Base-by-base conservation (phyloP, 108 stramenopile species). In the Cyclotella baltica region DNA sequence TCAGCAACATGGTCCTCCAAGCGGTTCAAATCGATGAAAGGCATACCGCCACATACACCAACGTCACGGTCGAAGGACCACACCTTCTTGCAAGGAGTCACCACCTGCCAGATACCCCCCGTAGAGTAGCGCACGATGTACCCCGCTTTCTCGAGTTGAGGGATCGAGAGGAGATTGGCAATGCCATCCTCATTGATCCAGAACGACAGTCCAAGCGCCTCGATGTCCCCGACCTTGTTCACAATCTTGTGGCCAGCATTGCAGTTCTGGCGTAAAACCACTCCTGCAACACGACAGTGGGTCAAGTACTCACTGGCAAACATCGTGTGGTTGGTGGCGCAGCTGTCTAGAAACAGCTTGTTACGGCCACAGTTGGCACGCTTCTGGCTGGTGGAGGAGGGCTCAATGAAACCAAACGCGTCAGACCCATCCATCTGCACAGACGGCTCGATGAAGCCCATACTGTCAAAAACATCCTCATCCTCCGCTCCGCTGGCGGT, bases 341-440 rank as follows among this genome's bases (percentile, higher is more conserved):
- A 64, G 37, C 63, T 64, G 23, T 64, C 63, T 19, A 61, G 28
- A 19, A 34, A 61, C 59, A 61, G 4, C 51, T n/a, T n/a, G 57
- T 30, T n/a, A n/a, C n/a, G n/a, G n/a, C n/a, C n/a, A n/a, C n/a
- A n/a, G n/a, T n/a, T n/a, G n/a, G n/a, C n/a, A n/a, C n/a, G n/a
- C n/a, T n/a, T n/a, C n/a, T n/a, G n/a, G n/a, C n/a, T n/a, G n/a
- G n/a, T n/a, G n/a, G n/a, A n/a, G n/a, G n/a, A n/a, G n/a, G n/a
- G n/a, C n/a, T n/a, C n/a, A n/a, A n/a, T n/a, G n/a, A n/a, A n/a
- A n/a, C n/a, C n/a, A n/a, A n/a, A n/a, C n/a, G n/a, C n/a, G n/a
- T n/a, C n/a, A n/a, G n/a, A n/a, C n/a, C n/a, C n/a, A n/a, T n/a
- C n/a, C n/a, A n/a, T n/a, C n/a, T n/a, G n/a, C n/a, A n/a, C n/a